Conservation (phyloP, 2,329 filamentous ascomycete genomes). For the Nigrospora osmanthi region DNA sequence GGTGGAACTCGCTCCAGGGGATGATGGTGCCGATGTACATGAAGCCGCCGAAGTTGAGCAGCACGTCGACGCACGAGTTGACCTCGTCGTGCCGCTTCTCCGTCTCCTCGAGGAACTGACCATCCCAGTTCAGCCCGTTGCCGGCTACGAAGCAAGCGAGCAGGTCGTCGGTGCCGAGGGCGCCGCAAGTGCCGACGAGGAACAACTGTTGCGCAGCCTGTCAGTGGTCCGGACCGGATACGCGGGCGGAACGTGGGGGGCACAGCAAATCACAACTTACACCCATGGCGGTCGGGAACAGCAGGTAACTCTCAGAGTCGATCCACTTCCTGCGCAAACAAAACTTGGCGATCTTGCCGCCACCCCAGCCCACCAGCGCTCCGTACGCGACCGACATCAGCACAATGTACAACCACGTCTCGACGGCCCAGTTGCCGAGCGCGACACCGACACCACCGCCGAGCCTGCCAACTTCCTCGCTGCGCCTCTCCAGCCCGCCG, state of each 20-base stretch:
- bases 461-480: slow-evolving; percentile 29
- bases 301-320: slow-evolving; percentile 44
- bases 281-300: slow-evolving; percentile 44
- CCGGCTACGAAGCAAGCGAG: slow-evolving; percentile 55
- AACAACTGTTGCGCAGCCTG: slow-evolving; percentile 32
- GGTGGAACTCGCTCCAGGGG: slow-evolving; percentile 12
- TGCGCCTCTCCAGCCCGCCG: slow-evolving; percentile 21
- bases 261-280: slow-evolving; percentile 13
- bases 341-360: slow-evolving; percentile 37
- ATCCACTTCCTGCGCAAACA: slow-evolving; percentile 42
- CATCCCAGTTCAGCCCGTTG: slow-evolving; percentile 54
- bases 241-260: background rate
- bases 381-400: slow-evolving; percentile 45
- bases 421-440: slow-evolving; percentile 44
- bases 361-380: slow-evolving; percentile 37
- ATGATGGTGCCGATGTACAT: slow-evolving; percentile 14
- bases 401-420: slow-evolving; percentile 54
- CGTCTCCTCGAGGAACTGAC: slow-evolving; percentile 46
- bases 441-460: slow-evolving; percentile 22
- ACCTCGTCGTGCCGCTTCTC: slow-evolving; percentile 52
- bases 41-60: slow-evolving; percentile 16
- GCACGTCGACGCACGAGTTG: slow-evolving; percentile 34
- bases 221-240: background rate
- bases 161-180: slow-evolving; percentile 51
- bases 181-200: slow-evolving; percentile 47